Evolutionary conservation across 148 eudicot genomes (phyloP), one percentile per base, ranked within the genome.

Genomic region (Nyssa sinensis): DNA sequence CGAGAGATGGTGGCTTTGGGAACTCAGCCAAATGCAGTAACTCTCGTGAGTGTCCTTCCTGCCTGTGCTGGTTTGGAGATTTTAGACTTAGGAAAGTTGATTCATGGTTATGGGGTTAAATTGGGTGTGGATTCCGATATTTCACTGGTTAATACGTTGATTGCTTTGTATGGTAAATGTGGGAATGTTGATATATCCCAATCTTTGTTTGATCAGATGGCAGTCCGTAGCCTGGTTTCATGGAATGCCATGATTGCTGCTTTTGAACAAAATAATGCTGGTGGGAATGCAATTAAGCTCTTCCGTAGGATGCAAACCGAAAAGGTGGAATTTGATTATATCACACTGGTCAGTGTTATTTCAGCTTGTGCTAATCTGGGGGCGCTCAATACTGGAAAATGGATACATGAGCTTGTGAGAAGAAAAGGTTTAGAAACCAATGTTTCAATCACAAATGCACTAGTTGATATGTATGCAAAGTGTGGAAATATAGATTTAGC

Each of bases 181-280:
- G 84, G 80, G 37, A n/a, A 37, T 64, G 53, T 77, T 31, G 65
- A 44, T 10, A 57, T 51, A 25, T 74, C 84, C 17, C 7, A 60
- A 30, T 59, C 24, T 23, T 64, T 81, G 68, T 81, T 81, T 73
- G 70, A 68, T 68, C 66, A 27, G 62, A 72, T 81, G 70, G 24
- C 24, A 13, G 66, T 35, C 17, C 63, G 74, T 41, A 73, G 24
- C 75, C 41, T 77, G 37, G 72, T 83, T 34, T 83, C 86, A 7
- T 83, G 83, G 86, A 83, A 70, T 61, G 65, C 79, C 17, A 77
- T 83, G 79, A 75, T 79, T 59, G 74, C 79, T 31, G 63, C 73
- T 25, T 80, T 80, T 77, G 77, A 51, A 24, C 73, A 76, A 72
- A 76, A 76, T 30, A 74, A 74, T 17, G 58, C 41, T 3, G 24